A percentile compares a stretch with the other conserved stretches of the same genome.
These are phyloP conservation scores for Pestalotiopsis sp. DNA, from an alignment of 2,329 filamentous ascomycete species.

Conservation along the genomic window DNA sequence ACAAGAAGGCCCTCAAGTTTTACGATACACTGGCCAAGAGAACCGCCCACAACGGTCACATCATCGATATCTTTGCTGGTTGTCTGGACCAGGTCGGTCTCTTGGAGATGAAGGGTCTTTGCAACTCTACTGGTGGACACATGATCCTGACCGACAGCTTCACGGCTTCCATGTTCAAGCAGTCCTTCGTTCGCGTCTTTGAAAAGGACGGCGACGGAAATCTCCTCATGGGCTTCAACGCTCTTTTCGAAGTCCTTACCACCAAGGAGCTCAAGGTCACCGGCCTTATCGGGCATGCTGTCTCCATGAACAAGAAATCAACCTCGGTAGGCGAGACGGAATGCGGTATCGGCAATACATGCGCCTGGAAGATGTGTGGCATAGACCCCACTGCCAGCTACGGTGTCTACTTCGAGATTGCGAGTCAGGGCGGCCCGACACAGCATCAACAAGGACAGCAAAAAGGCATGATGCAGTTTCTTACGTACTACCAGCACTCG, in stretches of 20 bases:
- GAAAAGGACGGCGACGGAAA: constrained; percentile 96
- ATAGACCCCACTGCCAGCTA: constrained; percentile 95
- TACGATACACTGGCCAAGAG: constrained; percentile 94
- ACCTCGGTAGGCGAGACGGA: constrained; percentile 96
- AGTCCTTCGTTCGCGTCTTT: constrained; percentile 95
- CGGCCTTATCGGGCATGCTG: constrained; percentile 92
- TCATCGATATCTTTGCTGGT: constrained; percentile 96
- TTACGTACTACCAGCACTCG: constrained; percentile 98
- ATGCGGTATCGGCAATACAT: constrained; percentile 97
- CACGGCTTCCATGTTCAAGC: constrained; percentile 98
- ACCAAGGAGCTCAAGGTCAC: constrained; percentile 99
- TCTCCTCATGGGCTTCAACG: constrained; percentile 97
- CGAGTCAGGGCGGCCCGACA: constrained; percentile 84
- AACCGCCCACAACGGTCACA: constrained; percentile 93
- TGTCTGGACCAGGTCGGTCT: constrained; percentile 97
- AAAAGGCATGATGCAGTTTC: constrained; percentile 95
- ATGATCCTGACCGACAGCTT: constrained; percentile 99
- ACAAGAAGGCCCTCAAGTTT: constrained; percentile 96
- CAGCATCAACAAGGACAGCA: constrained; percentile 85
- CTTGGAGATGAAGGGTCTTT: constrained; percentile 95
- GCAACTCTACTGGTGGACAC: constrained; percentile 94
- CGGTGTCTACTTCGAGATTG: constrained; percentile 96
- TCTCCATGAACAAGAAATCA: constrained; percentile 98
- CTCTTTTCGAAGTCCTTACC: constrained; percentile 90
- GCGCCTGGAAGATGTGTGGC: constrained; percentile 99